phyloP scores from a whole-genome alignment of 2,329 filamentous ascomycete genomes.

The Torrubiellomyces zombiae region DNA sequence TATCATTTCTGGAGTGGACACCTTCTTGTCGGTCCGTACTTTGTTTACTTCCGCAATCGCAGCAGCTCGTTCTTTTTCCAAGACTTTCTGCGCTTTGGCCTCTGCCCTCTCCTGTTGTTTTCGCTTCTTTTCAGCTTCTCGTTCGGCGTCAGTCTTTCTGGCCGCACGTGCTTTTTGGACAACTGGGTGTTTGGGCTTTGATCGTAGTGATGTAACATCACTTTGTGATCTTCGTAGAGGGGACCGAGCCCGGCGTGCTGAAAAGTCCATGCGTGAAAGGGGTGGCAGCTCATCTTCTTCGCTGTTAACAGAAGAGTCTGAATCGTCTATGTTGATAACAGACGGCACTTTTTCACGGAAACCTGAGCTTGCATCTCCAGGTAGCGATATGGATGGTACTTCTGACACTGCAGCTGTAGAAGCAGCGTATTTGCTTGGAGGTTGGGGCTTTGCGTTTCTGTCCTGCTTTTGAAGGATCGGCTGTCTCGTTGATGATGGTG shows the following conservation, averaged over 20 bases:
- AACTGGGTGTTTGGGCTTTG: conserved; percentile 13
- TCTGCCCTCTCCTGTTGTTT: conserved; percentile 40
- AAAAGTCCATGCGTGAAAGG: conserved; percentile 22
- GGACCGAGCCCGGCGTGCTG: conserved; percentile 7
- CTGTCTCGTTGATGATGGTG: no score
- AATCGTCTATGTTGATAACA: conserved; percentile 22
- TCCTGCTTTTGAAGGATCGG: no score
- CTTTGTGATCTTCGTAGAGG: conserved; percentile 15
- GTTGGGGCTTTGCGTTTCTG: no score
- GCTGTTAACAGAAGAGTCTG: conserved; percentile 13
- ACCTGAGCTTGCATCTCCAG: no score
- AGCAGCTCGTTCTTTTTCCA: conserved; percentile 45
- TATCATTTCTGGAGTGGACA: conserved; percentile 62
- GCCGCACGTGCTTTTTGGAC: conserved; percentile 17
- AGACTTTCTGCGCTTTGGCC: conserved; percentile 42
- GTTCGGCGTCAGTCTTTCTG: conserved; percentile 2
- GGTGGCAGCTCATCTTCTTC: conserved; percentile 35
- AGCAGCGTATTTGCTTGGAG: no score
- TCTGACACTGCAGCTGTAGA: no score
- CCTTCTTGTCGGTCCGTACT: conserved; percentile 54
- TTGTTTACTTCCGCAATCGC: conserved; percentile 62
- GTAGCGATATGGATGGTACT: no score
- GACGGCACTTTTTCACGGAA: no score
- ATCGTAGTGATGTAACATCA: conserved; percentile 10
- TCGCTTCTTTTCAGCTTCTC: conserved; percentile 30